Evolutionary conservation across 495 filamentous ascomycete species (phyloP).

Genomic region (Clohesyomyces aquaticus): DNA sequence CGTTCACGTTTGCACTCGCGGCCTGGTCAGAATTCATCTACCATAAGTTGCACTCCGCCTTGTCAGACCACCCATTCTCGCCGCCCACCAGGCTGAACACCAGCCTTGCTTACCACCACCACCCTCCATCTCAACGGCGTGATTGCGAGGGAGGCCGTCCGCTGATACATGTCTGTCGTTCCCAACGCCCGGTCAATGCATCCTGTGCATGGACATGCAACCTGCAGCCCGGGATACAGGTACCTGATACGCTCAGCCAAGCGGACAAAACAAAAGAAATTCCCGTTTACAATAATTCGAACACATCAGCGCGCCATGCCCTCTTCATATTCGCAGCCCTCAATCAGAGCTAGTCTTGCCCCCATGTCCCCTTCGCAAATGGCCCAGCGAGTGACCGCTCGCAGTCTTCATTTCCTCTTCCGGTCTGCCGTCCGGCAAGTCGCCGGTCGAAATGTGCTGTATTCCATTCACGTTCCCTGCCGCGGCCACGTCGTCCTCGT

Average conservation of each 20-base stretch:
- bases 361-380: slow-evolving; percentile 20
- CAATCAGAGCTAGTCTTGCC: background rate
- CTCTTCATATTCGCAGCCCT: slow-evolving; percentile 1
- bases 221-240: slow-evolving; percentile 16
- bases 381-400: slow-evolving; percentile 30
- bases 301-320: background rate
- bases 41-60: too few species aligned
- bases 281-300: background rate
- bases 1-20: background rate
- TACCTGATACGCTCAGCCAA: slow-evolving; percentile 5
- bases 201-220: slow-evolving; percentile 5
- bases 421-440: slow-evolving; percentile 37
- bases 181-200: slow-evolving; percentile 19
- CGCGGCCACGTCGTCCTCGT: background rate
- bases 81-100: background rate
- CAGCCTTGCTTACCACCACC: background rate
- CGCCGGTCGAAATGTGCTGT: slow-evolving; percentile 36
- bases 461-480: slow-evolving; percentile 21
- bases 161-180: slow-evolving; percentile 9
- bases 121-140: too few species aligned
- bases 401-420: slow-evolving; percentile 36
- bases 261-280: background rate
- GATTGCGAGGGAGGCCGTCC: too few species aligned
- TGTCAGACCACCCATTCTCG: background rate
- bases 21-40: too few species aligned